Conservation (phyloP, 306 rosid genomes). For the Castanospermum australe region DNA sequence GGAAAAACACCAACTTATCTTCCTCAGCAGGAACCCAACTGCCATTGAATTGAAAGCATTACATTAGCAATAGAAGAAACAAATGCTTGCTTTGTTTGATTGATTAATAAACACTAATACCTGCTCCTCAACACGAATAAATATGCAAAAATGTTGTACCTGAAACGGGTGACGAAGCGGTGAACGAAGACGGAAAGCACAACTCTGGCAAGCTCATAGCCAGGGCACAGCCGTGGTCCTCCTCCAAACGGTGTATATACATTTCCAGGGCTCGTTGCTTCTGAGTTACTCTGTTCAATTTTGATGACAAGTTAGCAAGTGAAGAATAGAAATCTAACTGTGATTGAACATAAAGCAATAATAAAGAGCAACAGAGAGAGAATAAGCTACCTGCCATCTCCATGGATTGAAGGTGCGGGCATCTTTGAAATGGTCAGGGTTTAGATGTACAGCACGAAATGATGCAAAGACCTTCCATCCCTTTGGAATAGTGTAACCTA, state of each 20-base stretch:
- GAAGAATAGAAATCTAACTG: not conserved
- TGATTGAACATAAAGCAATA: not conserved
- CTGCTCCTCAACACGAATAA: not conserved
- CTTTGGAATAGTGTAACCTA: slow-evolving; percentile 92
- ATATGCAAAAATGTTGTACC: slow-evolving; percentile 42
- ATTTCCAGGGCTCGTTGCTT: slow-evolving; percentile 44
- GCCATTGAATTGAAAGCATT: slow-evolving; percentile 30
- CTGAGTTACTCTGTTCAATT: slow-evolving; percentile 56
- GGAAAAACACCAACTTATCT: slow-evolving; percentile 92
- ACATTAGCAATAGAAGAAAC: not conserved
- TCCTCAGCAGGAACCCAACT: slow-evolving; percentile 97
- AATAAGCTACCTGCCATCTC: slow-evolving; percentile 82
- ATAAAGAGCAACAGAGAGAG: not conserved
- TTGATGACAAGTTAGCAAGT: slow-evolving; percentile 4
- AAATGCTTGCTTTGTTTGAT: not conserved
- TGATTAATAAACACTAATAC: not conserved
- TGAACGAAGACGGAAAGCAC: slow-evolving; percentile 94
- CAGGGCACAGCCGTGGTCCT: slow-evolving; percentile 94
- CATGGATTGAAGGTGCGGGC: slow-evolving; percentile 94
- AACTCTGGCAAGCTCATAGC: slow-evolving; percentile 94
- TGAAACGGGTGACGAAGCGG: slow-evolving; percentile 78
- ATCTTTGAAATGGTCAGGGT: slow-evolving; percentile 80
- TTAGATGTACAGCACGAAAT: slow-evolving; percentile 89
- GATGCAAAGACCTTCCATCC: slow-evolving; percentile 97
- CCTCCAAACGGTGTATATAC: slow-evolving; percentile 96